Conservation (phyloP, 2,329 filamentous ascomycete genomes). For the Verticillium tricorpus region DNA sequence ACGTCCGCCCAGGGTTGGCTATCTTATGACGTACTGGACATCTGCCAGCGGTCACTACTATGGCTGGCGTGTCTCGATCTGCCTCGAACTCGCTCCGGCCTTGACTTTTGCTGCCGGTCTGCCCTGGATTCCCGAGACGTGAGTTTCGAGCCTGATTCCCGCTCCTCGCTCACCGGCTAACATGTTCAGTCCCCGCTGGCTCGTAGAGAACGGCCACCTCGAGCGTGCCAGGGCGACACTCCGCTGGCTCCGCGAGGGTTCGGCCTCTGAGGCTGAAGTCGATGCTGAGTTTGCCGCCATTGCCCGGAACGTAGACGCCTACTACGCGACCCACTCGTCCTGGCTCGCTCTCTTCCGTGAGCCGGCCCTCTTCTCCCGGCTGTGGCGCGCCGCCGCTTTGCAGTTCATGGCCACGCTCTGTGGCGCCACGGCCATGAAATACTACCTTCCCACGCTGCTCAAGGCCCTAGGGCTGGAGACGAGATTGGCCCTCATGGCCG, state of each 20-base stretch:
- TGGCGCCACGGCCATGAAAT: slow-evolving; percentile 56
- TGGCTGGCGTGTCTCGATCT: slow-evolving; percentile 50
- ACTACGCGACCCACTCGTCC: slow-evolving; percentile 27
- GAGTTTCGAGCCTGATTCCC: slow-evolving; percentile 14
- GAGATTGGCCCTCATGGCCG: slow-evolving; percentile 44
- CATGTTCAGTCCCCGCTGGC: slow-evolving; percentile 48
- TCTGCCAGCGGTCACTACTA: slow-evolving; percentile 34
- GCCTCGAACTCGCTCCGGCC: slow-evolving; percentile 47
- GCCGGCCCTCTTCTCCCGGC: slow-evolving; percentile 40
- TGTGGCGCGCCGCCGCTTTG: slow-evolving; percentile 52
- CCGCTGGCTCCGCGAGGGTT: slow-evolving; percentile 43
- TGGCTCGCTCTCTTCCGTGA: slow-evolving; percentile 47
- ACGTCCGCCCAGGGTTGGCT: slow-evolving; percentile 43
- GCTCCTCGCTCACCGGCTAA: slow-evolving; percentile 1
- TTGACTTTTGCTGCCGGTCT: slow-evolving; percentile 43
- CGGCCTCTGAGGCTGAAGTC: slow-evolving; percentile 28
- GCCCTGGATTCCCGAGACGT: slow-evolving; percentile 52
- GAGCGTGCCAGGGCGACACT: slow-evolving; percentile 40
- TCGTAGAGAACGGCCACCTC: slow-evolving; percentile 43
- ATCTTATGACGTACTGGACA: slow-evolving; percentile 50
- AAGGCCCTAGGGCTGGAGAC: slow-evolving; percentile 43
- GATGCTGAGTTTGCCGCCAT: slow-evolving; percentile 42
- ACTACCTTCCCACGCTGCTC: slow-evolving; percentile 53
- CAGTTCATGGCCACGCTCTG: slow-evolving; percentile 60
- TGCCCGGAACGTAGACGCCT: slow-evolving; percentile 33